A percentile compares a stretch with the other conserved stretches of the same genome.
Evolutionary conservation across 1,284 basidiomycete genomes (phyloP).

Genomic region (Paramarasmius palmivorus): DNA sequence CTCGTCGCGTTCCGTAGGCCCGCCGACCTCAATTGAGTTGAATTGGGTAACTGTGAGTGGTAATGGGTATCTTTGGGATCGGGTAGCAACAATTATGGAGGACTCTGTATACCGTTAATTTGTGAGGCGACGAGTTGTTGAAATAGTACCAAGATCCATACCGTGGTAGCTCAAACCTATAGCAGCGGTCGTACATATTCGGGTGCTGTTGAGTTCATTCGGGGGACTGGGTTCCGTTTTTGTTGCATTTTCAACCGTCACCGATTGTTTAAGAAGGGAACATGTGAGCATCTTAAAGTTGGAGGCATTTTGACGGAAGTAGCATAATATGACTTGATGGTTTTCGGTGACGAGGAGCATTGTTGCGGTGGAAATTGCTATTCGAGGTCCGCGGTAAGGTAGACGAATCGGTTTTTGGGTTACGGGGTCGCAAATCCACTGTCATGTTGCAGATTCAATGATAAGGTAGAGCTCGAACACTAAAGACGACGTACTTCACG

Average conservation of each 20-base stretch:
- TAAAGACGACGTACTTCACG: slow-evolving; percentile 70
- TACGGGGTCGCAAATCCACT: slow-evolving; percentile 51
- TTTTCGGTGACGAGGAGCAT: slow-evolving; percentile 60
- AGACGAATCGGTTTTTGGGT: slow-evolving; percentile 45
- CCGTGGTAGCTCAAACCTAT: slow-evolving; percentile 69
- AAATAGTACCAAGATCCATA: slow-evolving; percentile 23
- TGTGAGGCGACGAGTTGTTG: neutral
- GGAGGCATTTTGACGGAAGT: slow-evolving; percentile 40
- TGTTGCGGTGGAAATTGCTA: slow-evolving; percentile 48
- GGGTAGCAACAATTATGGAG: slow-evolving; percentile 65
- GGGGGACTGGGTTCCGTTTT: slow-evolving; percentile 26
- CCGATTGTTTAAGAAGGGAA: slow-evolving; percentile 41
- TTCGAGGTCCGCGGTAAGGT: slow-evolving; percentile 51
- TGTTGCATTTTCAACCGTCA: slow-evolving; percentile 33
- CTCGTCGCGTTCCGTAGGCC: slow-evolving; percentile 39
- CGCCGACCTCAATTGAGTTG: slow-evolving; percentile 44
- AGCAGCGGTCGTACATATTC: slow-evolving; percentile 57
- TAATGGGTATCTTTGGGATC: slow-evolving; percentile 48
- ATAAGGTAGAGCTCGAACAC: slow-evolving; percentile 5
- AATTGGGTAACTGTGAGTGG: slow-evolving; percentile 27
- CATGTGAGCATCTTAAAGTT: slow-evolving; percentile 46
- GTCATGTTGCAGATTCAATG: slow-evolving; percentile 7
- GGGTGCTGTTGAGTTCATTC: slow-evolving; percentile 42
- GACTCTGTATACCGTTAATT: slow-evolving; percentile 39
- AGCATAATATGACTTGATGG: slow-evolving; percentile 50